These are phyloP conservation scores for Talaromyces borbonicus DNA, from an alignment of 495 filamentous ascomycete genomes.

Conservation along the genomic window DNA sequence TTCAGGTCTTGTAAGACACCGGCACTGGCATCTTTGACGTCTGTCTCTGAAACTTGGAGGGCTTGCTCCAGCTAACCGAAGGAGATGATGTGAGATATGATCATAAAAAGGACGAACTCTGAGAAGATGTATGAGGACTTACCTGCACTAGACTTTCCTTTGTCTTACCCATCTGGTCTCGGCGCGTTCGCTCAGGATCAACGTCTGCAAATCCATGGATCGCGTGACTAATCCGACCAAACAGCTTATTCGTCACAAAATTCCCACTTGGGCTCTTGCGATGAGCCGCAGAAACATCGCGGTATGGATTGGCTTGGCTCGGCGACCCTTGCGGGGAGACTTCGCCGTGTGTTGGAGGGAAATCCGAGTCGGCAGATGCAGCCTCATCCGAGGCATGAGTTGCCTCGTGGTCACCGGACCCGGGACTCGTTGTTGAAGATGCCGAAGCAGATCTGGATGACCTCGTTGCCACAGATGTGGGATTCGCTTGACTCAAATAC, in stretches of 20 bases:
- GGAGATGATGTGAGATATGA: not conserved
- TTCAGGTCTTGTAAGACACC: conserved; percentile 82
- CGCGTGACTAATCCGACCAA: conserved; percentile 87
- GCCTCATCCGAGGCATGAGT: conserved; percentile 51
- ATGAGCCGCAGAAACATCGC: conserved; percentile 36
- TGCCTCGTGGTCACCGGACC: conserved; percentile 31
- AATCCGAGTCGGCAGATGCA: conserved; percentile 84
- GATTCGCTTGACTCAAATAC: conserved; percentile 64
- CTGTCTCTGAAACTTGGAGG: conserved; percentile 71
- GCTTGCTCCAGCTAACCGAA: conserved; percentile 72
- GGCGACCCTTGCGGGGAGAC: conserved; percentile 49
- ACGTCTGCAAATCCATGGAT: conserved; percentile 93
- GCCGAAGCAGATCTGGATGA: conserved; percentile 58
- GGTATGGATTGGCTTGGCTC: conserved; percentile 26
- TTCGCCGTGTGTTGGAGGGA: conserved; percentile 81
- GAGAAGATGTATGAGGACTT: no score
- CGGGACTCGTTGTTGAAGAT: conserved; percentile 39
- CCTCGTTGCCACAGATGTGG: conserved; percentile 30
- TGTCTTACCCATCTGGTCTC: conserved; percentile 93
- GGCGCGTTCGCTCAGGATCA: conserved; percentile 82
- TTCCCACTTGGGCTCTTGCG: conserved; percentile 67
- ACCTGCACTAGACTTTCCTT: conserved; percentile 60
- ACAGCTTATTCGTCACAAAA: conserved; percentile 86
- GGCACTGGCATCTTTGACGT: conserved; percentile 81
- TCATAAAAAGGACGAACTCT: not conserved